phyloP scores from a whole-genome alignment of 2,329 filamentous ascomycete species.

The Phaeosphaeria sp. region DNA sequence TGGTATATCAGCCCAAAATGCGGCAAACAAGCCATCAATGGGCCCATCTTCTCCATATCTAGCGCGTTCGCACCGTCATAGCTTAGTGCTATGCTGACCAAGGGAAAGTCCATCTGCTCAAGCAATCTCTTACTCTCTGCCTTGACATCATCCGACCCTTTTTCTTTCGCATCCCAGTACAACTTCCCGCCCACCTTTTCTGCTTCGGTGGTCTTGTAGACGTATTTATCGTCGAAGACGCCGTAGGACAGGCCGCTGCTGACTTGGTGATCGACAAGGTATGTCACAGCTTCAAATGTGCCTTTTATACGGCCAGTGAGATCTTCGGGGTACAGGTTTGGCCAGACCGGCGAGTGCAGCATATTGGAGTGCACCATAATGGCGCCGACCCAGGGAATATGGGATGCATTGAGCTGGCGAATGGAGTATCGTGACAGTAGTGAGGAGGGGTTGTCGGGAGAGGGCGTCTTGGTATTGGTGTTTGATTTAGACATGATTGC shows the following conservation, averaged over 20 bases:
- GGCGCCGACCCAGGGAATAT: constrained; percentile 36
- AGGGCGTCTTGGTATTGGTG: constrained; percentile 31
- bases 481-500: neutral
- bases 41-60: constrained; percentile 30
- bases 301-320: constrained; percentile 21
- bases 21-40: constrained; percentile 29
- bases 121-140: constrained; percentile 31
- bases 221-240: constrained; percentile 50
- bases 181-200: constrained; percentile 30
- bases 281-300: constrained; percentile 12
- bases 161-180: constrained; percentile 27
- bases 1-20: constrained; percentile 32
- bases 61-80: constrained; percentile 42
- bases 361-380: constrained; percentile 42
- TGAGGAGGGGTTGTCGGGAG: constrained; percentile 30
- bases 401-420: constrained; percentile 32
- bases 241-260: constrained; percentile 45
- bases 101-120: constrained; percentile 49
- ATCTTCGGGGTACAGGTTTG: constrained; percentile 31
- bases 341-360: constrained; percentile 39
- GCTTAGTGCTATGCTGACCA: constrained; percentile 46
- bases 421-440: constrained; percentile 42
- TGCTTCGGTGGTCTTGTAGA: constrained; percentile 43
- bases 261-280: constrained; percentile 46
- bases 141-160: constrained; percentile 13